Evolutionary conservation across 169 alveolate species (phyloP), one percentile per base, ranked within the genome.

Genomic region (Plasmodium relictum): DNA sequence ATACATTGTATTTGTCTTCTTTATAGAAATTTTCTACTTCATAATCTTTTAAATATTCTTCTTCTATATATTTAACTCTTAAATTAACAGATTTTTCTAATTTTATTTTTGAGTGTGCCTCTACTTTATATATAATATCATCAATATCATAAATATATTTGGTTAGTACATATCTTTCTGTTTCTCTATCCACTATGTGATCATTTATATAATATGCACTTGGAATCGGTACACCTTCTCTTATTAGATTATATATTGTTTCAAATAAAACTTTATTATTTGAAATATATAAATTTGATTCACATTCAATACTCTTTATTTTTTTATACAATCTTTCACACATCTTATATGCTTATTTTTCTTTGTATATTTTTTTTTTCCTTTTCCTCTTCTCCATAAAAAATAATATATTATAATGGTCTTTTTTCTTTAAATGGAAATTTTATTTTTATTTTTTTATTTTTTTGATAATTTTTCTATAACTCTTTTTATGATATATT

Each of bases 71-170:
- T 69, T 69, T 37, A 63, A 10, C 65, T 56, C 62, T 83, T 44
- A 54, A 12, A 61, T 69, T 83, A 9, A 26, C 39, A 39, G 18
- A 24, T 52, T 83, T 83, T 48, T 83, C 85, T 31, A 83, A 61
- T 12, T 69, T 66, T 44, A 83, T 61, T 54, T 83, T 83, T n/a
- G 91, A 56, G 59, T 83, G 91, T 18, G 91, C 91, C 56, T 83
- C 91, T 12, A 83, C 72, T 68, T 83, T 83, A 73, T 83, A 83
- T n/a, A 83, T 83, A 20, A 83, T 83, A 59, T 58, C 85, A 83
- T 83, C 91, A 10, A 48, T 73, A 61, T 83, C 91, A 54, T 83
- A 83, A 41, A 83, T 83, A 45, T 83, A 83, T 31, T 83, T 70
- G n/a, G 91, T 83, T 16, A 83, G 10, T 3, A 83, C 91, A 61